Percentiles rank a stretch among this genome's conserved stretches.
These are phyloP conservation scores for Polytolypa hystricis DNA, from an alignment of 2,329 filamentous ascomycete species.

Conservation along the genomic window DNA sequence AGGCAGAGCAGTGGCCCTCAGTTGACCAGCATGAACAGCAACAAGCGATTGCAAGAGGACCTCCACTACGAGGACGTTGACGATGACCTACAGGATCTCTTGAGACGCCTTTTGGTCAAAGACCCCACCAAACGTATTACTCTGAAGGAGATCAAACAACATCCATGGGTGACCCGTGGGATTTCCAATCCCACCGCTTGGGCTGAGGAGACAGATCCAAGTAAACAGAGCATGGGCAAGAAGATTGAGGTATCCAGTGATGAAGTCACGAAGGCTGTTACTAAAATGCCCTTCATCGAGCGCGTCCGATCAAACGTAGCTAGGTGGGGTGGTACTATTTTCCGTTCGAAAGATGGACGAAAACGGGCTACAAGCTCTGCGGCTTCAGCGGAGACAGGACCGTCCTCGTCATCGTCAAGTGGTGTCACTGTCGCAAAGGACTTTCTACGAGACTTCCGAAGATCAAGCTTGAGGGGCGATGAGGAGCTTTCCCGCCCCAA, in stretches of 20 bases:
- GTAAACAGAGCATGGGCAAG: slow-evolving; percentile 62
- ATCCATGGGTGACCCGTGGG: slow-evolving; percentile 78
- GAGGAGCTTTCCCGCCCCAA: slow-evolving; percentile 44
- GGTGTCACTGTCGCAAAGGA: slow-evolving; percentile 46
- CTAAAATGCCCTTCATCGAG: slow-evolving; percentile 78
- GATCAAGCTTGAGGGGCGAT: slow-evolving; percentile 48
- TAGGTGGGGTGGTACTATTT: slow-evolving; percentile 51
- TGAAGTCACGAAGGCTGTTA: slow-evolving; percentile 82
- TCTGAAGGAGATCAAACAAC: slow-evolving; percentile 82
- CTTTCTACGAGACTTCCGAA: slow-evolving; percentile 35
- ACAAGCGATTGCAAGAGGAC: slow-evolving; percentile 66
- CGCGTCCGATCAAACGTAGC: slow-evolving; percentile 68
- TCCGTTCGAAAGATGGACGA: slow-evolving; percentile 32
- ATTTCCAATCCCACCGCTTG: slow-evolving; percentile 64
- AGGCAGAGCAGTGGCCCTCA: slow-evolving; percentile 36
- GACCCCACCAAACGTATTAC: slow-evolving; percentile 82
- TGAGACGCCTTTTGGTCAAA: slow-evolving; percentile 72
- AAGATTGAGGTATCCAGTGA: slow-evolving; percentile 86
- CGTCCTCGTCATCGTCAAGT: slow-evolving; percentile 43
- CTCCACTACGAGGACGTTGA: slow-evolving; percentile 79
- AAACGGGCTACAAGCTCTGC: slow-evolving; percentile 44
- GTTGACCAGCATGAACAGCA: slow-evolving; percentile 45
- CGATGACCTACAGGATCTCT: slow-evolving; percentile 64
- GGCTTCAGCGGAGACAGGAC: slow-evolving; percentile 45
- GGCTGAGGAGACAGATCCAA: slow-evolving; percentile 91